Base-by-base conservation (phyloP, 106 monocot genomes). In the Acorus gramineus region DNA sequence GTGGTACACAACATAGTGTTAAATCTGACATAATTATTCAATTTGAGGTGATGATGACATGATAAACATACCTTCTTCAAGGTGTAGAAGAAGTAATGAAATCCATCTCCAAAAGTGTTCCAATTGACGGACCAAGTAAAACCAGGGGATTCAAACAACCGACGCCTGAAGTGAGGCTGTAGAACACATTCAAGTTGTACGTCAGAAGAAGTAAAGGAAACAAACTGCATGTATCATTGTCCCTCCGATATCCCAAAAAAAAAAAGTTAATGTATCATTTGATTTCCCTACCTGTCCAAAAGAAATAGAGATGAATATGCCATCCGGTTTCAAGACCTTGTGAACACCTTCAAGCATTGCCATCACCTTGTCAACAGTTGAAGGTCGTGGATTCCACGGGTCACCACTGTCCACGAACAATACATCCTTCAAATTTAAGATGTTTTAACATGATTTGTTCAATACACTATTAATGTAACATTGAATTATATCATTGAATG, bases 341-440 rank as follows among this genome's bases (percentile, higher is more conserved):
- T 98, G 88, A 57, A 88, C 82, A 42, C 80, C 78, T 77, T 91
- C 70, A 54, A 98, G 83, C 91, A 91, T 81, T 66, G 80, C 74
- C 77, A 69, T 98, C 78, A 85, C 96, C 61, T 88, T 96, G 48
- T 73, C 56, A 55, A 91, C 87, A 43, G 76, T 91, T 55, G 59
- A 71, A 49, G 80, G 67, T 12, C 72, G 74, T 57, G 95, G 95
- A 47, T 91, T 87, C 95, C 95, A 96, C 43, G 95, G 95, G 60
- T 91, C 95, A 43, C 95, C 95, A 83, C 90, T 83, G 66, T 91
- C 95, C 73, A 96, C 91, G 57, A 91, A 92, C 54, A 98, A 72
- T 28, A 91, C 88, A 61, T 95, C 94, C 93, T 89, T 56, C 50
- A 57, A 62, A 62, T 65, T 66, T 57, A 65, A 71, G 65, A 70